These are phyloP conservation scores for Primulina tabacum DNA, from an alignment of 257 asterid genomes.

Conservation along the genomic window DNA sequence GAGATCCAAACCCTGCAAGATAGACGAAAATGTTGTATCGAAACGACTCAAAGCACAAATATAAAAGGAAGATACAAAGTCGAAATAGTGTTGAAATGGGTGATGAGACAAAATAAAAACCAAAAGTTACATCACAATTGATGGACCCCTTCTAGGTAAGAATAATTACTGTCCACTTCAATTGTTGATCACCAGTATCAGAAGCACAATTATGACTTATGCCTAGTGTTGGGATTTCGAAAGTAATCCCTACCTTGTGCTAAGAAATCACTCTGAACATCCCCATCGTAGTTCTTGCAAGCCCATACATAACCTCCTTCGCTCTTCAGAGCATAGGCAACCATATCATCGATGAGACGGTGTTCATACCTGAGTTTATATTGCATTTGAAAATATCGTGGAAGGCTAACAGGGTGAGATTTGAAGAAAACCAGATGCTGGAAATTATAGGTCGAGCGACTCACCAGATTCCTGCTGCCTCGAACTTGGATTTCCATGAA, in stretches of 20 bases:
- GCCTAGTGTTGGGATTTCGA: slow-evolving; percentile 11
- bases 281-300: slow-evolving; percentile 99
- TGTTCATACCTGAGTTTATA: slow-evolving; percentile 75
- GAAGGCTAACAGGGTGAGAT: neutral
- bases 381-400: neutral
- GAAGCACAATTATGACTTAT: neutral
- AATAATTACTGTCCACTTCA: neutral
- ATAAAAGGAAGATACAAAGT: neutral
- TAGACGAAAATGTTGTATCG: slow-evolving; percentile 12
- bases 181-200: neutral
- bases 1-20: slow-evolving; percentile 91
- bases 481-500: slow-evolving; percentile 81
- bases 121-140: neutral
- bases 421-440: neutral
- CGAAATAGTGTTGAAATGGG: neutral
- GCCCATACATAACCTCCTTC: slow-evolving; percentile 99
- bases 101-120: neutral
- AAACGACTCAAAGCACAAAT: neutral
- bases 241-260: slow-evolving; percentile 69
- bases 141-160: neutral
- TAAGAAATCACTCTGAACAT: slow-evolving; percentile 97
- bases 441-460: slow-evolving; percentile 21
- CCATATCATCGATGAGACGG: slow-evolving; percentile 99
- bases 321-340: slow-evolving; percentile 96
- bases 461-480: slow-evolving; percentile 87